Base-by-base conservation (phyloP, 208 protist species). In the Acanthamoeba lugdunensis region DNA sequence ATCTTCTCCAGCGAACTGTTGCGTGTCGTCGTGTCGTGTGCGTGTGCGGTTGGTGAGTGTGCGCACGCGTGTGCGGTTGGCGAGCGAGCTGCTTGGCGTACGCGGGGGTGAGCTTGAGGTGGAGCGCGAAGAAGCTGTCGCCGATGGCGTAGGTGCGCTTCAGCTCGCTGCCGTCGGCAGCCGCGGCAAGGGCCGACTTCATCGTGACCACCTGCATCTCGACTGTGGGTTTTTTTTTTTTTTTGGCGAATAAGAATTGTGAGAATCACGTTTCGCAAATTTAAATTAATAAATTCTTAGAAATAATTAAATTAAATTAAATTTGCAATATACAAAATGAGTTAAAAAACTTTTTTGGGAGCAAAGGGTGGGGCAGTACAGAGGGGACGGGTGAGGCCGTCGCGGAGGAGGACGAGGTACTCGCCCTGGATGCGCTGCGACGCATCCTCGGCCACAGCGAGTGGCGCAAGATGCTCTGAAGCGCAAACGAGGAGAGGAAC, bases 341-440 rank as follows among this genome's bases (percentile, higher is more conserved):
- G n/a, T n/a, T n/a, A n/a, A 48, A 48, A 11, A 48, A 48, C 8
- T 48, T 11, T 48, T 48, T 11, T 48, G 30, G 18, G 18, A 90
- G 14, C 37, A 90, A 25, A 48, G n/a, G 14, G 48, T 0, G 37
- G 48, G 48, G 48, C 4, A 9, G 21, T 75, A 91, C 85, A 67
- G 25, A 73, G n/a, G 9, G 25, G 25, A 4, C 14, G 56, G n/a
- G 8, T 30, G 28, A 67, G 23, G 18, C n/a, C 56, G 0, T 45
- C 37, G 21, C 16, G 18, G 7, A 93, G 48, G 2, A 93, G 13
- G 28, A 93, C 45, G n/a, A 93, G 79, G 89, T 93, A 93, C 71
- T 93, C 89, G 89, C 67, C 89, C 21, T 79, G 28, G 48, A 93
- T 82, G 5, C 63, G 16, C 28, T 92, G 14, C 21, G 71, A 37